phyloP scores from a whole-genome alignment of 2,329 filamentous ascomycete genomes.

The Thielaviopsis populi region DNA sequence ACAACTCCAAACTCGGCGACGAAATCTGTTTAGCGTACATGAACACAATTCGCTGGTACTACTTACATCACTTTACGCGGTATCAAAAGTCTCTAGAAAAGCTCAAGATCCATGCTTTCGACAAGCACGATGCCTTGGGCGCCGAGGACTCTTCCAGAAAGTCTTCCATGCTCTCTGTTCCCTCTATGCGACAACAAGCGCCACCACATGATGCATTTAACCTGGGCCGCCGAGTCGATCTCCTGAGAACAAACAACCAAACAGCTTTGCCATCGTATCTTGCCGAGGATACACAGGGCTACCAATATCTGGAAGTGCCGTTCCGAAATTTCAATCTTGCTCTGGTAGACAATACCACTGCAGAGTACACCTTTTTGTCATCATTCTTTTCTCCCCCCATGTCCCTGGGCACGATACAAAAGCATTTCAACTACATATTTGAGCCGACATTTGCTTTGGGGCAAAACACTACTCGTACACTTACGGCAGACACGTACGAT shows the following conservation, averaged over 20 bases:
- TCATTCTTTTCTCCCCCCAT: constrained; percentile 73
- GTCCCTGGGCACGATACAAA: constrained; percentile 61
- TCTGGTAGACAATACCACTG: constrained; percentile 80
- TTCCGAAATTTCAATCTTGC: constrained; percentile 94
- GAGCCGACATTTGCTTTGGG: constrained; percentile 79
- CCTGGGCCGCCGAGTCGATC: constrained; percentile 70
- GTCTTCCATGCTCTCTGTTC: constrained; percentile 38
- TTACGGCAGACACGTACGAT: constrained; percentile 66
- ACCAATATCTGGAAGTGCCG: constrained; percentile 76
- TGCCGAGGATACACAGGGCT: constrained; percentile 74
- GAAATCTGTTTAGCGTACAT: constrained; percentile 89
- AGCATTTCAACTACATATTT: constrained; percentile 77
- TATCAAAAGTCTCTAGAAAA: constrained; percentile 75
- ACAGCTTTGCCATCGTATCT: constrained; percentile 73
- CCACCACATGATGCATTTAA: constrained; percentile 75
- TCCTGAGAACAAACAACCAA: constrained; percentile 58
- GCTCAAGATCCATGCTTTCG: constrained; percentile 66
- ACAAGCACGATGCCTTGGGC: constrained; percentile 70
- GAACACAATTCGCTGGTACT: constrained; percentile 99
- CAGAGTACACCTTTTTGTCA: constrained; percentile 87
- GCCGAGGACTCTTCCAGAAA: constrained; percentile 53
- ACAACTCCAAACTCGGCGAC: constrained; percentile 69
- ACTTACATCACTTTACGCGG: constrained; percentile 74
- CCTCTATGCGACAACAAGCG: constrained; percentile 27
- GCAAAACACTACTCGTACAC: constrained; percentile 56